Evolutionary conservation across 2,329 filamentous ascomycete genomes (phyloP).

Genomic region (Ophiocordyceps camponoti-leonardi): DNA sequence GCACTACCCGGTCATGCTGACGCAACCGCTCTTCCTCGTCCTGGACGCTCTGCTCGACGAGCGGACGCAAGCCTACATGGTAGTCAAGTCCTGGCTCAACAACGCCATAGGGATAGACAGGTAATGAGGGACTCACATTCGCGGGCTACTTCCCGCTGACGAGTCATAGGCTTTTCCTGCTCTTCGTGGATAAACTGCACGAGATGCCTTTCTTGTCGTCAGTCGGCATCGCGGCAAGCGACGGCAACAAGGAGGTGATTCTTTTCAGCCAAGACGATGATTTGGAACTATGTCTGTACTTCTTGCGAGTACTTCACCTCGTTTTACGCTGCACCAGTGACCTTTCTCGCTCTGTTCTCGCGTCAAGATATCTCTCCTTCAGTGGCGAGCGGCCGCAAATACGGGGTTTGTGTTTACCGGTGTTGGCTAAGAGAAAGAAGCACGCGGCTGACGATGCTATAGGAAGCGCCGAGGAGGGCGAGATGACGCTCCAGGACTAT

Average conservation of each 20-base stretch:
- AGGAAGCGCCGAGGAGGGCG: slow-evolving; percentile 34
- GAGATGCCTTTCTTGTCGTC: slow-evolving; percentile 31
- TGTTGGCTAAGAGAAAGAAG: background rate
- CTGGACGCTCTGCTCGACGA: slow-evolving; percentile 64
- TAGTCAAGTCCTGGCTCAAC: slow-evolving; percentile 67
- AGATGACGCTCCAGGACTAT: slow-evolving; percentile 48
- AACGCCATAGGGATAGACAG: slow-evolving; percentile 45
- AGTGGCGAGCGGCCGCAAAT: slow-evolving; percentile 14
- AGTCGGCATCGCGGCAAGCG: slow-evolving; percentile 2
- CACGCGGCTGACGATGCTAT: slow-evolving; percentile 6
- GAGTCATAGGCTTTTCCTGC: slow-evolving; percentile 34
- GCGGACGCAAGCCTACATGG: slow-evolving; percentile 56
- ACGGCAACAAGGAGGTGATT: slow-evolving; percentile 4
- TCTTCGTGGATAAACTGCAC: slow-evolving; percentile 41
- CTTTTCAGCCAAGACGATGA: slow-evolving; percentile 42
- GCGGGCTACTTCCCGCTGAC: background rate
- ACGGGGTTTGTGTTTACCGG: slow-evolving; percentile 27
- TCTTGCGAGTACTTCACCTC: slow-evolving; percentile 57
- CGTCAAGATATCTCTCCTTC: slow-evolving; percentile 32
- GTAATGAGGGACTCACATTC: slow-evolving; percentile 16
- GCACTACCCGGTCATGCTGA: slow-evolving; percentile 57
- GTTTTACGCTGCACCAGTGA: slow-evolving; percentile 51
- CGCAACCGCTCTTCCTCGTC: slow-evolving; percentile 64
- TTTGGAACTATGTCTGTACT: slow-evolving; percentile 60
- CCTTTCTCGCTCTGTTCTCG: slow-evolving; percentile 52